Conservation (phyloP, 225 moss, liverwort and hornwort genomes). For the Physcomitrium patens region DNA sequence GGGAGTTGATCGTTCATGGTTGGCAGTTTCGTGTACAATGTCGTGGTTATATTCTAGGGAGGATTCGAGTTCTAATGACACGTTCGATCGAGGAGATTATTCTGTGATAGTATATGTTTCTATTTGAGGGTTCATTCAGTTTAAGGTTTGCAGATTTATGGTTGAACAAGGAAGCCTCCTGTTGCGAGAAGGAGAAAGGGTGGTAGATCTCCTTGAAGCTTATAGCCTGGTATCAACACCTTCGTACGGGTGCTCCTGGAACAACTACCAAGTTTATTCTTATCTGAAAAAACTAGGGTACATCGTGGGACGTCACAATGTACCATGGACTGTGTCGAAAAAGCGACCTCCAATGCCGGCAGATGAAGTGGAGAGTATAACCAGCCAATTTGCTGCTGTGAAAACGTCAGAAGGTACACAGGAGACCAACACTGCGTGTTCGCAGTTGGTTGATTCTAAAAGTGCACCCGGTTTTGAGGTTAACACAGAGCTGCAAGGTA, state of each 20-base stretch:
- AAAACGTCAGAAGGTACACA: conserved; percentile 24
- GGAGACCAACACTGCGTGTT: conserved; percentile 13
- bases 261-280: conserved; percentile 75
- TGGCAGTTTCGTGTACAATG: too few species aligned
- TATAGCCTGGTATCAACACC: conserved; percentile 59
- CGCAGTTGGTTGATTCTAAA: not conserved
- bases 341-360: conserved; percentile 18
- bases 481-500: not conserved
- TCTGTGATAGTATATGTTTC: too few species aligned
- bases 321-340: conserved; percentile 55
- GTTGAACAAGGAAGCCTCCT: conserved; percentile 74
- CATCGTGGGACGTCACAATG: conserved; percentile 70
- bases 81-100: too few species aligned
- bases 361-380: conserved; percentile 18
- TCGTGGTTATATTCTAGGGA: too few species aligned
- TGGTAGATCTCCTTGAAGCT: conserved; percentile 52
- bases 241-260: conserved; percentile 77
- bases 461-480: conserved; percentile 1
- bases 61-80: too few species aligned
- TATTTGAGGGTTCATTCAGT: conserved; percentile 1
- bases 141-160: conserved; percentile 54
- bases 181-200: conserved; percentile 50
- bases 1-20: too few species aligned
- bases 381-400: conserved; percentile 35
- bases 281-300: conserved; percentile 80